Percentiles rank a stretch among this genome's conserved stretches.
Evolutionary conservation across 805 yeast species (phyloP).

Genomic region (Clavispora santaluciae): DNA sequence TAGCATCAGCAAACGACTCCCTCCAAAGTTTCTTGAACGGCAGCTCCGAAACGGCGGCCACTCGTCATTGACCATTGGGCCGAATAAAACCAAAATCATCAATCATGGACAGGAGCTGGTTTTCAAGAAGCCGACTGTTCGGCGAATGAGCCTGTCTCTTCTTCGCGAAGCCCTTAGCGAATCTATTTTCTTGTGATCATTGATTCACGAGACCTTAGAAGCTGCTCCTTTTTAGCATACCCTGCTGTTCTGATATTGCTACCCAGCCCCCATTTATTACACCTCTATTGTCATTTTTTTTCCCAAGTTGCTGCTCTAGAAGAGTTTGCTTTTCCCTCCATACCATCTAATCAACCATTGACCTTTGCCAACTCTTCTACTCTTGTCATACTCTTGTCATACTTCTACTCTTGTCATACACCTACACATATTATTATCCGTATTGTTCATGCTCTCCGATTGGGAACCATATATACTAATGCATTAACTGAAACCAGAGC

Average conservation of each 20-base stretch:
- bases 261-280: no score
- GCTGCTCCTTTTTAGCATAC: no score
- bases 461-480: neutral
- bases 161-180: constrained; percentile 12
- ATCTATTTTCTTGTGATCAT: constrained; percentile 8
- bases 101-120: constrained; percentile 41
- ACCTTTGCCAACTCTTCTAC: no score
- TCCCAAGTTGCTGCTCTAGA: no score
- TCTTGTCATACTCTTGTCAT: no score
- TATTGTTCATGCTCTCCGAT: neutral
- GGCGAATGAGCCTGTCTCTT: constrained; percentile 37
- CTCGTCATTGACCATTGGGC: constrained; percentile 39
- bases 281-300: no score
- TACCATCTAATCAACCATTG: no score
- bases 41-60: constrained; percentile 28
- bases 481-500: neutral
- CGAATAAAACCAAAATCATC: constrained; percentile 36
- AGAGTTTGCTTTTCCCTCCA: no score
- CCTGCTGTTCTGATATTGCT: no score
- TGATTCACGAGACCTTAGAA: constrained; percentile 2
- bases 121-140: constrained; percentile 29
- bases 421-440: neutral
- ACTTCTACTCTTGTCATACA: no score
- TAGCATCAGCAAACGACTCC: constrained; percentile 27
- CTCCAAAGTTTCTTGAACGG: constrained; percentile 18